These are phyloP conservation scores for Phlebiopsis flavidoalba DNA, from an alignment of 768 basidiomycete species.

Conservation along the genomic window DNA sequence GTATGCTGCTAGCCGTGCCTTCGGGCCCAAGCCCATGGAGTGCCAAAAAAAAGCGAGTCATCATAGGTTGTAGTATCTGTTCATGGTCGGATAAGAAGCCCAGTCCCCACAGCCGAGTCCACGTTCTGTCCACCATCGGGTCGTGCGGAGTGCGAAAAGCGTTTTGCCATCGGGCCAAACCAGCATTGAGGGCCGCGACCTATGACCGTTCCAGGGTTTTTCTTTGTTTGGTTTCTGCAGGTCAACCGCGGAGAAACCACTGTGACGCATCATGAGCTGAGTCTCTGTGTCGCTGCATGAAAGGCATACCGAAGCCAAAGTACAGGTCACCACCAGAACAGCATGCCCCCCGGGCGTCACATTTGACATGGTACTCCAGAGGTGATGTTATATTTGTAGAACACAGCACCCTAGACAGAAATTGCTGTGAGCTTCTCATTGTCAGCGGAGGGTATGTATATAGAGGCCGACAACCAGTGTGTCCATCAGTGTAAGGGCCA, in stretches of 20 bases:
- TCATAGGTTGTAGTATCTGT: slow-evolving; percentile 50
- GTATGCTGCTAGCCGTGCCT: slow-evolving; percentile 36
- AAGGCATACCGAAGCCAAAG: slow-evolving; percentile 45
- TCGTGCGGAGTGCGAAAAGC: slow-evolving; percentile 61
- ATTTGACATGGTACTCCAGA: slow-evolving; percentile 52
- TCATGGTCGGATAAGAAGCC: slow-evolving; percentile 40
- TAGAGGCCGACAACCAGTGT: slow-evolving; percentile 19
- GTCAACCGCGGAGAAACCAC: slow-evolving; percentile 55
- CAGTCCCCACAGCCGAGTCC: slow-evolving; percentile 58
- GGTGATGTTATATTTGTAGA: slow-evolving; percentile 42
- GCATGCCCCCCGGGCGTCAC: too few species aligned
- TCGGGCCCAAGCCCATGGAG: slow-evolving; percentile 58
- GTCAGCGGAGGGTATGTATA: too few species aligned
- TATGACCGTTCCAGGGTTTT: slow-evolving; percentile 64
- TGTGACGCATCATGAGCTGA: background rate
- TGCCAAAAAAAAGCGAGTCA: slow-evolving; percentile 44
- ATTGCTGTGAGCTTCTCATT: too few species aligned
- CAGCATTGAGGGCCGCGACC: slow-evolving; percentile 50
- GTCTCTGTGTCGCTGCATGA: background rate
- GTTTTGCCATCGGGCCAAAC: slow-evolving; percentile 62
- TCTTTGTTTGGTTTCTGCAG: slow-evolving; percentile 48
- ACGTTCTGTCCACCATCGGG: slow-evolving; percentile 52
- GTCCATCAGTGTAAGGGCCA: slow-evolving; percentile 56
- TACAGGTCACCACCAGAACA: slow-evolving; percentile 50
- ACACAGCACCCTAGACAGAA: slow-evolving; percentile 15